Percentiles rank a stretch among this genome's conserved stretches.
phyloP scores from a whole-genome alignment of 2,329 filamentous ascomycete species.

The Penicillium griseofulvum region DNA sequence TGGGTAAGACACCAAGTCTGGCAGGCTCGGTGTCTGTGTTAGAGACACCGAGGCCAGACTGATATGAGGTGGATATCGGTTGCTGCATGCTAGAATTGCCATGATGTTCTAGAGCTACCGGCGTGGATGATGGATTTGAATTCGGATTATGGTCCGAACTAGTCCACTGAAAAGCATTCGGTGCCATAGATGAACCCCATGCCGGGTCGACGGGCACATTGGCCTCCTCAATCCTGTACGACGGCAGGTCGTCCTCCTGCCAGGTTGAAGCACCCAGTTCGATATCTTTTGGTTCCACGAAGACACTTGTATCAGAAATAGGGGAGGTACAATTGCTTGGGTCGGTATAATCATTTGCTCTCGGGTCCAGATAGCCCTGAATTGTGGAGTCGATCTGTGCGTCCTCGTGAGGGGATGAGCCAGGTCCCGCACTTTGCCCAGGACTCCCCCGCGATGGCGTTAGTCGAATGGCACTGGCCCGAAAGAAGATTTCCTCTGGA shows the following conservation, averaged over 20 bases:
- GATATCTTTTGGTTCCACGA: slow-evolving; percentile 19
- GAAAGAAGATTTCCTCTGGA: slow-evolving; percentile 39
- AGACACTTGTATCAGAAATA: slow-evolving; percentile 7
- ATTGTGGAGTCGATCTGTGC: slow-evolving; percentile 16
- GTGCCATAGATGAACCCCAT: slow-evolving; percentile 20
- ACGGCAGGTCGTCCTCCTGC: slow-evolving; percentile 13
- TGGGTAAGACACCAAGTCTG: slow-evolving; percentile 9
- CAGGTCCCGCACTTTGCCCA: slow-evolving; percentile 16
- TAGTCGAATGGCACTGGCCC: slow-evolving; percentile 32
- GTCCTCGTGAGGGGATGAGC: slow-evolving; percentile 14
- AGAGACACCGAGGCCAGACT: slow-evolving; percentile 9
- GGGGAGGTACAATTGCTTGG: slow-evolving; percentile 11
- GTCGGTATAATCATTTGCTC: slow-evolving; percentile 10
- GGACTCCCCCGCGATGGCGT: slow-evolving; percentile 26
- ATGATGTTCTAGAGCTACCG: slow-evolving; percentile 10
- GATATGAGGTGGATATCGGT: slow-evolving; percentile 18
- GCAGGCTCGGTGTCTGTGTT: not conserved
- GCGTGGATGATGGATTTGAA: slow-evolving; percentile 29
- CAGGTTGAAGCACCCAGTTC: slow-evolving; percentile 13
- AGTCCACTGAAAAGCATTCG: slow-evolving; percentile 31
- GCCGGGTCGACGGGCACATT: slow-evolving; percentile 2
- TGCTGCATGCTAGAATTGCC: slow-evolving; percentile 16
- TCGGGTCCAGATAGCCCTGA: slow-evolving; percentile 9
- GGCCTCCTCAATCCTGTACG: slow-evolving; percentile 9
- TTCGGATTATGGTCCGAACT: slow-evolving; percentile 33